Evolutionary conservation across 106 monocot genomes (phyloP).

Genomic region (Dendrobium nobile): DNA sequence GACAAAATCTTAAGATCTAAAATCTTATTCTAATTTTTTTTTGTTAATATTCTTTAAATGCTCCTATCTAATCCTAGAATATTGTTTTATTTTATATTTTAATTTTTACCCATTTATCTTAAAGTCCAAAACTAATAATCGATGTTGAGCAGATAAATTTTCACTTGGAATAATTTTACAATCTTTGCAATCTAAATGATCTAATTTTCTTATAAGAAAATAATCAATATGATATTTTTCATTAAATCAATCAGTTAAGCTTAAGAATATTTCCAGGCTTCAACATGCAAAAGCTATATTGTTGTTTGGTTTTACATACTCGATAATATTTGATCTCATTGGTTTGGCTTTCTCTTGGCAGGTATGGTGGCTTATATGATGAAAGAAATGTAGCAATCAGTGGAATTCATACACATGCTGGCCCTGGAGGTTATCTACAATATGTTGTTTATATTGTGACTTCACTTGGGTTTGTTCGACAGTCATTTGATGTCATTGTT

Average conservation of each 20-base stretch:
- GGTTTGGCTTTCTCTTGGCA: slow-evolving; percentile 17
- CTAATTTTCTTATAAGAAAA: too few species aligned
- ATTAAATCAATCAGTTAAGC: background rate
- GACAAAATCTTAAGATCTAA: too few species aligned
- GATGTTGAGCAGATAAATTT: too few species aligned
- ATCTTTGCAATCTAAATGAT: too few species aligned
- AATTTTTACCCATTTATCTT: too few species aligned
- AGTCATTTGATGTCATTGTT: slow-evolving; percentile 88
- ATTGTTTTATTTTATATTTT: too few species aligned
- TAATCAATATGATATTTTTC: too few species aligned
- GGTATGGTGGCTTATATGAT: slow-evolving; percentile 71
- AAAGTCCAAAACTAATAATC: too few species aligned
- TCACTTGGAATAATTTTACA: too few species aligned
- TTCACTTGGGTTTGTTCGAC: slow-evolving; percentile 86
- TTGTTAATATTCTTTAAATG: too few species aligned
- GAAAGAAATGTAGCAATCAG: slow-evolving; percentile 85
- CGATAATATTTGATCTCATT: background rate
- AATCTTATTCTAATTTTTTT: too few species aligned
- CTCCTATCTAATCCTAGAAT: too few species aligned
- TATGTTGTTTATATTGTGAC: slow-evolving; percentile 86
- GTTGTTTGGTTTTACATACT: background rate
- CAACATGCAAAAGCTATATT: background rate
- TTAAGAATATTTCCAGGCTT: background rate
- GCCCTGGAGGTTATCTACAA: slow-evolving; percentile 96
- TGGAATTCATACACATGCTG: slow-evolving; percentile 93